Base-by-base conservation (phyloP, 148 eudicot genomes). In the Chenopodium formosanum region DNA sequence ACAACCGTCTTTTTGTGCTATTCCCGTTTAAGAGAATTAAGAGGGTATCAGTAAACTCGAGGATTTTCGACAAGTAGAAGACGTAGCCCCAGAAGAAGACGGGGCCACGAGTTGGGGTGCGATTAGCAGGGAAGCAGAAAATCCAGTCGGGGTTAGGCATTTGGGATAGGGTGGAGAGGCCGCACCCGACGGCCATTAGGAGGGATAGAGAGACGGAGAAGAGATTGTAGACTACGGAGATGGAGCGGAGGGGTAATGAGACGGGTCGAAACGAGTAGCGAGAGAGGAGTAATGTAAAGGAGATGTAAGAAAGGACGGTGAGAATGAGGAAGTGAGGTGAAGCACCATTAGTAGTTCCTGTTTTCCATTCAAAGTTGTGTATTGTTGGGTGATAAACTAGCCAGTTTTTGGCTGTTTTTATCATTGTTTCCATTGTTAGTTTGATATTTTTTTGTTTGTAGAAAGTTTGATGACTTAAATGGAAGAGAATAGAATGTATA, bases 1-100 rank as follows among this genome's bases (percentile, higher is more conserved):
- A 87, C 23, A 93, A 86, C 80, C 97, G 83, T 53, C 88, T 37
- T 37, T 7, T 34, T 27, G 53, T 56, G 78, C 87, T 80, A 37
- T 37, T 5, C 5, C 88, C 86, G 48, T 82, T 81, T 0, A 94
- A 53, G 25, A 94, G 75, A 81, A 93, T 95, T 2, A 92, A 40
- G 12, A 91, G 72, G 1, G 98, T 95, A 83, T 95, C 98, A 44
- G 88, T 1, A 82, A 95, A 90, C 67, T 95, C 98, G 13, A 92
- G 79, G 85, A 93, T 75, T 37, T 95, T 95, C 13, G 98, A 95
- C 64, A 95, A 80, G 86, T 95, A 93, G 82, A 93, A 95, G 70
- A 90, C 76, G 87, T 93, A 86, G 64, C 92, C 93, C 97, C 97
- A 95, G 86, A 95, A 95, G 87, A 93, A 95, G 19, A 79, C 23